Evolutionary conservation across 768 basidiomycete species (phyloP).

Genomic region (Russula sp.): DNA sequence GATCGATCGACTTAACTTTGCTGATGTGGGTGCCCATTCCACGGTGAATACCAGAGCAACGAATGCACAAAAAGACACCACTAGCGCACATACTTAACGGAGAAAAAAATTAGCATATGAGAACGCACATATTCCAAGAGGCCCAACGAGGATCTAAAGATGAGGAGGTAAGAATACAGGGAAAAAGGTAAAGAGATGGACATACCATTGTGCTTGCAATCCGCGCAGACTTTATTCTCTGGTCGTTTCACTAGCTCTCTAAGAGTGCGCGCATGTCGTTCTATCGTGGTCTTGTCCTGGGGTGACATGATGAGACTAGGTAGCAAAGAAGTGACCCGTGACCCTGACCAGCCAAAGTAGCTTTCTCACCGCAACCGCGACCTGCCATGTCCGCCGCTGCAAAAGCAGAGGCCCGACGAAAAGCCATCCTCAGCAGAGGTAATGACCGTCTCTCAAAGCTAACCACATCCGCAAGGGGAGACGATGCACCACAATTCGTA

Average conservation of each 20-base stretch:
- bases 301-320: slow-evolving; percentile 30
- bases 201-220: slow-evolving; percentile 94
- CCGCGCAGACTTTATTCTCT: slow-evolving; percentile 92
- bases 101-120: not conserved
- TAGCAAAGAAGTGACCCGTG: not conserved
- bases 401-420: slow-evolving; percentile 70
- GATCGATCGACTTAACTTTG: slow-evolving; percentile 94
- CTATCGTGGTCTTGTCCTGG: slow-evolving; percentile 83
- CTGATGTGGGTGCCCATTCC: slow-evolving; percentile 98
- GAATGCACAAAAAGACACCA: slow-evolving; percentile 91
- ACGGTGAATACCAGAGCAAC: slow-evolving; percentile 95
- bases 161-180: not conserved
- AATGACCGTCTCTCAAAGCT: slow-evolving; percentile 72
- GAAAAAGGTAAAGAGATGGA: slow-evolving; percentile 1
- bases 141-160: slow-evolving; percentile 91
- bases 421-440: slow-evolving; percentile 67
- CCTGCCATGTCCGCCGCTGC: slow-evolving; percentile 40
- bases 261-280: slow-evolving; percentile 67
- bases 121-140: slow-evolving; percentile 84
- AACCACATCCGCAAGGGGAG: slow-evolving; percentile 66
- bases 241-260: slow-evolving; percentile 82
- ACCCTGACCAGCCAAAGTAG: not conserved
- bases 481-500: slow-evolving; percentile 52
- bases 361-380: not conserved
- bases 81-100: slow-evolving; percentile 32